A percentile compares a stretch with the other conserved stretches of the same genome.
These are phyloP conservation scores for Suillus ampliporus DNA, from an alignment of 768 basidiomycete species.

Conservation along the genomic window DNA sequence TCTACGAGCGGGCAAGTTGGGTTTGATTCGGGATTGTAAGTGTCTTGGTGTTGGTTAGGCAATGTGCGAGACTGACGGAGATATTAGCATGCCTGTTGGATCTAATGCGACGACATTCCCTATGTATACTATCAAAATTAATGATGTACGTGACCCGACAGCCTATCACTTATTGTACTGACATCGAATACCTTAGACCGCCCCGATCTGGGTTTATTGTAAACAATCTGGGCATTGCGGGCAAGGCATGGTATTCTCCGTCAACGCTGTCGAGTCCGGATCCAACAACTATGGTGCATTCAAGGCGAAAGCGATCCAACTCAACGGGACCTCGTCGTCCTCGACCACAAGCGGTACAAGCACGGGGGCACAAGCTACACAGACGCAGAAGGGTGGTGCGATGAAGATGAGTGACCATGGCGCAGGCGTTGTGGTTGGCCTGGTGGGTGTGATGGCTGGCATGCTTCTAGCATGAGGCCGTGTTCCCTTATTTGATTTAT, in stretches of 20 bases:
- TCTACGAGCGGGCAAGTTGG: constrained; percentile 50
- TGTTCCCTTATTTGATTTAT: background rate
- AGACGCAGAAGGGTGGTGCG: constrained; percentile 22
- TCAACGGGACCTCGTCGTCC: constrained; percentile 39
- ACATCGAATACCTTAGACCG: constrained; percentile 39
- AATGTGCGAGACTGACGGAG: background rate
- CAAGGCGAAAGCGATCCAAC: constrained; percentile 48
- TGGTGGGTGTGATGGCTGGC: constrained; percentile 27
- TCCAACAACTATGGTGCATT: constrained; percentile 60
- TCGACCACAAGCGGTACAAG: constrained; percentile 17
- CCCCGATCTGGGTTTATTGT: constrained; percentile 64
- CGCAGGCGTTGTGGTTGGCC: constrained; percentile 32
- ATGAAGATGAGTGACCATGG: constrained; percentile 20
- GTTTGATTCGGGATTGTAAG: constrained; percentile 56
- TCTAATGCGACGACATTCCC: constrained; percentile 52
- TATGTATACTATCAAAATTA: constrained; percentile 56
- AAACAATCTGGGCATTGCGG: constrained; percentile 56
- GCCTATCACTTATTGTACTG: background rate
- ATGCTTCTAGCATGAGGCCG: constrained; percentile 22
- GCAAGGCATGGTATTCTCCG: constrained; percentile 64
- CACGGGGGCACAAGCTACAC: constrained; percentile 22
- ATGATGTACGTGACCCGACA: constrained; percentile 45
- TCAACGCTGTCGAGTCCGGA: constrained; percentile 57
- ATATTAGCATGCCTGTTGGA: constrained; percentile 52
- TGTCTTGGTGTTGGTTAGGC: background rate